A percentile compares a stretch with the other conserved stretches of the same genome.
Evolutionary conservation across 2,329 filamentous ascomycete genomes (phyloP).

Genomic region (Bipolaris gigantea): DNA sequence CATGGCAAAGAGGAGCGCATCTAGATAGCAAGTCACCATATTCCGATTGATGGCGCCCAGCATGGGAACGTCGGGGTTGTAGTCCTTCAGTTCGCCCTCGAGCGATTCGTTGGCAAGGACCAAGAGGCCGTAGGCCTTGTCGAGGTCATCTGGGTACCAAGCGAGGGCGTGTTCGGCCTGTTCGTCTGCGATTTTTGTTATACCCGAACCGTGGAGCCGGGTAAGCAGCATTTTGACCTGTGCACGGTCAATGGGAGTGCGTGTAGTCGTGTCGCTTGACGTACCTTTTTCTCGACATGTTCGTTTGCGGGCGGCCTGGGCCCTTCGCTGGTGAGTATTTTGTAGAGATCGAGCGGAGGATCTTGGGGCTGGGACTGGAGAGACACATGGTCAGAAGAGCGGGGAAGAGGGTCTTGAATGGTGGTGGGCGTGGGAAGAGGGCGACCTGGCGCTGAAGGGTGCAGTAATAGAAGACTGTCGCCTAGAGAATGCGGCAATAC

Average conservation of each 20-base stretch:
- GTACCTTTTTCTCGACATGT: constrained; percentile 57
- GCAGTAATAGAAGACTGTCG: constrained; percentile 26
- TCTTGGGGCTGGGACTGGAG: constrained; percentile 31
- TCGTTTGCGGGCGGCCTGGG: constrained; percentile 55
- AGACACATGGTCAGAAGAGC: constrained; percentile 32
- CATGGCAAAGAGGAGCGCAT: constrained; percentile 92
- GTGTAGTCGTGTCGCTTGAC: constrained; percentile 1
- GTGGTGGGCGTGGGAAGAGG: constrained; percentile 10
- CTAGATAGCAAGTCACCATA: constrained; percentile 91
- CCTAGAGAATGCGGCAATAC: constrained; percentile 17
- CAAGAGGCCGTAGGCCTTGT: constrained; percentile 76
- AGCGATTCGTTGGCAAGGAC: constrained; percentile 78
- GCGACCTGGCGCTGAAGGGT: constrained; percentile 19
- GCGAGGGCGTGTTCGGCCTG: constrained; percentile 66
- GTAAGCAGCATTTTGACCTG: constrained; percentile 58
- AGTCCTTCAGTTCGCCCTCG: constrained; percentile 75
- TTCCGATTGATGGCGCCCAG: constrained; percentile 84
- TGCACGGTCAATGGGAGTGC: constrained; percentile 10
- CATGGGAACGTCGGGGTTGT: constrained; percentile 71
- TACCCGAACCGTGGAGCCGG: constrained; percentile 56
- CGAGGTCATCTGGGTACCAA: constrained; percentile 68
- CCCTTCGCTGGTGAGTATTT: constrained; percentile 65
- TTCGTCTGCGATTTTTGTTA: constrained; percentile 59
- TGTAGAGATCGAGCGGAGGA: constrained; percentile 56
- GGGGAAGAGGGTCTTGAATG: background rate